Base-by-base conservation (phyloP, 768 basidiomycete species). In the Pleurotus citrinopileatus region DNA sequence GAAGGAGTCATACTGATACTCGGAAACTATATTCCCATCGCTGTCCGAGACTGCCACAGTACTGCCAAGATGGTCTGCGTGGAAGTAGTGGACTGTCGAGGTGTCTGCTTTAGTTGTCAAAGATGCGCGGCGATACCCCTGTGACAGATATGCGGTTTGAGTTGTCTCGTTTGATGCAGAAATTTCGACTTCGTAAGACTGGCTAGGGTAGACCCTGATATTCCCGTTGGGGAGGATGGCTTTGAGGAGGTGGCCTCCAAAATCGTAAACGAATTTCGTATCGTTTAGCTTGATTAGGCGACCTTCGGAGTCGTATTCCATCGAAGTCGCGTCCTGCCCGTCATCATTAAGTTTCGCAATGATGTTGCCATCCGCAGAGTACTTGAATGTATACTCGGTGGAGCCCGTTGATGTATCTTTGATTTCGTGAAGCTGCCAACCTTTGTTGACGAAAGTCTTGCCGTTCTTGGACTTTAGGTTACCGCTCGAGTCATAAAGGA, bases 231-330 rank as follows among this genome's bases (percentile, higher is more conserved):
- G 28, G 19, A 36, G 19, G 5, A 37, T 32, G 9, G 42, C 28
- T 29, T 57, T 53, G 27, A 57, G 19, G 5, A 57, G 53, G 45
- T 53, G 56, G 8, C 56, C 56, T 9, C 36, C 42, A 4, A 45
- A 57, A 22, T 57, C 56, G 53, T 57, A 57, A 19, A 40, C 53
- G 42, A 57, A 54, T 6, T 28, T 36, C n/a, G 29, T 37, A 10
- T 47, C 15, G 27, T 46, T 48, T 3, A 44, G 19, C 12, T 22
- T 29, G 15, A 17, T 6, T 10, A 51, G 34, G 34, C 34, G 48
- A 3, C 48, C 48, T 10, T 51, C 48, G 13, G 32, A 36, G 22
- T 51, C 48, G 48, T 51, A 51, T n/a, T 51, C 8, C 48, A 51
- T 51, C 15, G 48, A 51, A 3, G 32, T n/a, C 19, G 13, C 13